Evolutionary conservation across 1,139 yeast genomes (phyloP).

Genomic region (Candida tetrigidarum): DNA sequence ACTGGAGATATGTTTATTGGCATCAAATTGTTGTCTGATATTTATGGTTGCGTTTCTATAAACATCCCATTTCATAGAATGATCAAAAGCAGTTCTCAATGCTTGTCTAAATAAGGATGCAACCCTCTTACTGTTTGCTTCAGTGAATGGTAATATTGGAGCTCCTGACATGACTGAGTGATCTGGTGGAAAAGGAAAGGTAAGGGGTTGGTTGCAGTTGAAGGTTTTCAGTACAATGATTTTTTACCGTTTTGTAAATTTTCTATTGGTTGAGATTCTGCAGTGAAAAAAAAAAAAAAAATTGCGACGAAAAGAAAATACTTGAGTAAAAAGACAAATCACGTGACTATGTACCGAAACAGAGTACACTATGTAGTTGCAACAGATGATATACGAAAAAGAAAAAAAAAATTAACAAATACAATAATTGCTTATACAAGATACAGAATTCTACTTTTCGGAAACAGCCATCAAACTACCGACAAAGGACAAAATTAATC

Average conservation of each 20-base stretch:
- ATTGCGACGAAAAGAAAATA: neutral
- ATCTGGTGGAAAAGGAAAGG: neutral
- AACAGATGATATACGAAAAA: neutral
- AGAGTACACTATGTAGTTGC: no score
- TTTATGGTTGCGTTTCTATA: conserved; percentile 74
- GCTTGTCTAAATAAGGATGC: conserved; percentile 73
- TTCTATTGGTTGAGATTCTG: conserved; percentile 7
- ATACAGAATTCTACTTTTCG: conserved; percentile 22
- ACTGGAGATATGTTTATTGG: conserved; percentile 63
- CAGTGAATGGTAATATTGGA: conserved; percentile 59
- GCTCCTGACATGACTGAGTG: conserved; percentile 27
- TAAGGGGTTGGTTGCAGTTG: no score
- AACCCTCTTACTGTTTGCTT: conserved; percentile 69
- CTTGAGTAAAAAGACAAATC: no score
- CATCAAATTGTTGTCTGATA: conserved; percentile 75
- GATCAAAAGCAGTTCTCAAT: conserved; percentile 72
- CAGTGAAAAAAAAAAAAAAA: conserved; percentile 2
- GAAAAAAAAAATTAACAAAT: no score
- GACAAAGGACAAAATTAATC: conserved; percentile 90
- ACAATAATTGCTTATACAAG: no score
- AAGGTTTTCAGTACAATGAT: no score
- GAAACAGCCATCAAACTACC: conserved; percentile 84
- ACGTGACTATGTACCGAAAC: no score
- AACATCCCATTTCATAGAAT: conserved; percentile 73
- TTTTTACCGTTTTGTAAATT: neutral